Evolutionary conservation across 331 rosid species (phyloP).

Genomic region (Stylosanthes scabra): DNA sequence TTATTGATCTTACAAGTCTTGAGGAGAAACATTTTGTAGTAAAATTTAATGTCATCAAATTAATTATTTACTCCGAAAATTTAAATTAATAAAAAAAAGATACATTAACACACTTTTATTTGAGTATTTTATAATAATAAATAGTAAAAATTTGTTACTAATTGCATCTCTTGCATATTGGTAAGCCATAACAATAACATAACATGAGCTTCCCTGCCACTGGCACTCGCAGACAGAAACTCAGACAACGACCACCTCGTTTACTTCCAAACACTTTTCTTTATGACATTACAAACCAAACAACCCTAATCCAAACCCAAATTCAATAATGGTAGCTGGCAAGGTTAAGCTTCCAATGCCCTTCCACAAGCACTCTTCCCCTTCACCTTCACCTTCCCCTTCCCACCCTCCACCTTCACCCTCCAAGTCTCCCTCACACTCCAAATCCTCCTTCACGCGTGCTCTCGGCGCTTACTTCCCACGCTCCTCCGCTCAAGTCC

Average conservation of each 20-base stretch:
- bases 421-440: too few relatives aligned
- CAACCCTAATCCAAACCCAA: slow-evolving; percentile 4
- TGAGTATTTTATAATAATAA: too few relatives aligned
- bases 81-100: too few relatives aligned
- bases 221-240: slow-evolving; percentile 40
- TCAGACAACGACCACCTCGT: slow-evolving; percentile 55
- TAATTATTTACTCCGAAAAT: too few relatives aligned
- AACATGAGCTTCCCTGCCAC: not conserved
- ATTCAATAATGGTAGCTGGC: slow-evolving; percentile 68
- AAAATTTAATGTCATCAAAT: too few relatives aligned
- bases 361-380: slow-evolving; percentile 55
- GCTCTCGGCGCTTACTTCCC: slow-evolving; percentile 82
- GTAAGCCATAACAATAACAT: too few relatives aligned
- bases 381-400: too few relatives aligned
- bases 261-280: slow-evolving; percentile 6
- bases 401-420: slow-evolving; percentile 50
- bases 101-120: too few relatives aligned
- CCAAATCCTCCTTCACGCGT: slow-evolving; percentile 67
- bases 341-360: slow-evolving; percentile 72
- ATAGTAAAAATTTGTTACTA: too few relatives aligned
- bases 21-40: not conserved
- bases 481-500: slow-evolving; percentile 91
- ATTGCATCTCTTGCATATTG: too few relatives aligned
- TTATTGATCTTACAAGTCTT: not conserved
- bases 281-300: slow-evolving; percentile 45